Percentiles rank a stretch among this genome's conserved stretches.
Conservation (phyloP, 73 alveolate species). For the Breviolum minutum region DNA sequence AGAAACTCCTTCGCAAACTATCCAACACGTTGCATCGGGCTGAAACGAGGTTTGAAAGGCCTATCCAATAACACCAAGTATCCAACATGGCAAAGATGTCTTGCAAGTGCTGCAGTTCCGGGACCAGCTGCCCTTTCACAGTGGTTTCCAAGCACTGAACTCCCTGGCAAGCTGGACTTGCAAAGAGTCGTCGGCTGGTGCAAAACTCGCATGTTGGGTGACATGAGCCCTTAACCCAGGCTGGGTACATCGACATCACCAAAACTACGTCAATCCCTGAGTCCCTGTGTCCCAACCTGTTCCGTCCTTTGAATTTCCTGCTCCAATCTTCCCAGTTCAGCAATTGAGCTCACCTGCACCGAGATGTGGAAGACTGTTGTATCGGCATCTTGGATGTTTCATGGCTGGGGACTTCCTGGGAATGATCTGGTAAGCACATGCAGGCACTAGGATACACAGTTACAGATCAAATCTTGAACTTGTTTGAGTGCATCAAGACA, state of each 20-base stretch:
- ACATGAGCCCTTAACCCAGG: no score
- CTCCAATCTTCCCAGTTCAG: conserved; percentile 28
- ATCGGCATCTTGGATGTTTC: no score
- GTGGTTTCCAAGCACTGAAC: conserved; percentile 47
- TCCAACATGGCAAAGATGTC: conserved; percentile 84
- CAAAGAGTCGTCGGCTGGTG: no score
- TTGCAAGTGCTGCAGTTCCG: conserved; percentile 82
- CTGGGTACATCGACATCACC: no score
- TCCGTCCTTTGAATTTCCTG: conserved; percentile 52
- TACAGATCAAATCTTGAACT: no score
- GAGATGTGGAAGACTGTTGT: not conserved
- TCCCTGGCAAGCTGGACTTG: conserved; percentile 21
- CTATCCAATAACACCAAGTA: not conserved
- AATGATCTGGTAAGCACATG: no score
- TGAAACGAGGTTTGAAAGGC: not conserved
- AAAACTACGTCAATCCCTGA: not conserved
- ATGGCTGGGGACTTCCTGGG: no score
- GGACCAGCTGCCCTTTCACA: conserved; percentile 29
- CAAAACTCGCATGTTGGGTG: no score
- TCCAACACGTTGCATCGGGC: no score
- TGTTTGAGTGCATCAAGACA: no score
- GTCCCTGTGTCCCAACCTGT: not conserved
- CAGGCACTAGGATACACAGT: no score
- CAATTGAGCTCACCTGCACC: not conserved
- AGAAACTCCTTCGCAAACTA: no score